Evolutionary conservation across 495 filamentous ascomycete species (phyloP).

Genomic region (Cercophora sp.): DNA sequence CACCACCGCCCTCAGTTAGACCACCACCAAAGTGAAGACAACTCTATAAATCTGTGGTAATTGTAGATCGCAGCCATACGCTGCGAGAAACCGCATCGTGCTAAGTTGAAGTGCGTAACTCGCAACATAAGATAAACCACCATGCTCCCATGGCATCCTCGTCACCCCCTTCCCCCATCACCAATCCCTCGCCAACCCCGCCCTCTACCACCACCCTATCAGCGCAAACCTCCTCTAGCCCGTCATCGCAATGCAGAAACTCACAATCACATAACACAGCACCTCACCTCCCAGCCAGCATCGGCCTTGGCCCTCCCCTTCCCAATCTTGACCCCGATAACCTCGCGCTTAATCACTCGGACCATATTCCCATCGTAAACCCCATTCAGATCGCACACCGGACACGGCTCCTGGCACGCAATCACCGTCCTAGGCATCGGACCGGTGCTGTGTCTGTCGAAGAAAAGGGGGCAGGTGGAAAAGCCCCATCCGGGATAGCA

Average conservation of each 20-base stretch:
- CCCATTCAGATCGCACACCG: slow-evolving; percentile 23
- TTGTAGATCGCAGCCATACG: too few relatives aligned
- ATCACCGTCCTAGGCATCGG: not conserved
- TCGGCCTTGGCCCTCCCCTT: slow-evolving; percentile 33
- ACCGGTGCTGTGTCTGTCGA: not conserved
- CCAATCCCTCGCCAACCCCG: not conserved
- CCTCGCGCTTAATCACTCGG: slow-evolving; percentile 30
- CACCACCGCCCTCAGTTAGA: too few relatives aligned
- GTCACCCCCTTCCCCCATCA: not conserved
- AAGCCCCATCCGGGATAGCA: slow-evolving; percentile 38
- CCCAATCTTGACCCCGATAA: slow-evolving; percentile 32
- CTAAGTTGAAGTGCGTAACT: too few relatives aligned
- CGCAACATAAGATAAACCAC: too few relatives aligned
- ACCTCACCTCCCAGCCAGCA: slow-evolving; percentile 29
- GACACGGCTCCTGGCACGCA: slow-evolving; percentile 18
- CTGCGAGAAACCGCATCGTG: too few relatives aligned
- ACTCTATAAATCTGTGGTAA: too few relatives aligned
- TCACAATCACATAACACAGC: slow-evolving; percentile 16
- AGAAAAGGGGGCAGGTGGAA: slow-evolving; percentile 30
- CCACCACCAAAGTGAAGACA: too few relatives aligned
- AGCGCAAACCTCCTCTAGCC: not conserved
- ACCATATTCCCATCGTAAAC: slow-evolving; percentile 35
- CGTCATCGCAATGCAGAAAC: slow-evolving; percentile 33
- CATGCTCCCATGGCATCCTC: not conserved
- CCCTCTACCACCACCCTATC: not conserved